phyloP scores from a whole-genome alignment of 768 basidiomycete species.

The Pholiota molesta region DNA sequence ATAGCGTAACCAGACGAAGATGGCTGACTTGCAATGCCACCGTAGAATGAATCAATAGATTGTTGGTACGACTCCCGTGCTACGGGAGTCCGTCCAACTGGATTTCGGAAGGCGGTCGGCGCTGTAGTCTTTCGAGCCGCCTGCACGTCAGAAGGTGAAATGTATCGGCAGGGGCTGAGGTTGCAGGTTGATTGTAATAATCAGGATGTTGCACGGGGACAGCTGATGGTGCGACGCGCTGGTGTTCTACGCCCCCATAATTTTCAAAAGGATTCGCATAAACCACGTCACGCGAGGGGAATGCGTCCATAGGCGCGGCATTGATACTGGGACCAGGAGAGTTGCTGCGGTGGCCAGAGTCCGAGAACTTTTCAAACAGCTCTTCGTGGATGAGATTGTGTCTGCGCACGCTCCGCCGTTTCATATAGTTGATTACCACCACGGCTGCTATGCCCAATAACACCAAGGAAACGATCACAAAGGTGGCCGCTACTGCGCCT shows the following conservation, averaged over 20 bases:
- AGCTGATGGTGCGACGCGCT: slow-evolving; percentile 11
- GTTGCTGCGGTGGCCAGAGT: slow-evolving; percentile 20
- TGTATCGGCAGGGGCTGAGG: slow-evolving; percentile 18
- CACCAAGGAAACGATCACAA: slow-evolving; percentile 33
- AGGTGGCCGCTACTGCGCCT: slow-evolving; percentile 39
- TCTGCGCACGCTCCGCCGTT: slow-evolving; percentile 24
- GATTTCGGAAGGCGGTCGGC: slow-evolving; percentile 21
- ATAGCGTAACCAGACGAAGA: slow-evolving; percentile 7
- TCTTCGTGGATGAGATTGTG: slow-evolving; percentile 27
- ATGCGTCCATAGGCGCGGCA: slow-evolving; percentile 33
- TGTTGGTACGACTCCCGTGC: slow-evolving; percentile 33
- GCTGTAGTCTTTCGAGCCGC: slow-evolving; percentile 14
- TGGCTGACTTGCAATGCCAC: slow-evolving; percentile 29
- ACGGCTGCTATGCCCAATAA: slow-evolving; percentile 26
- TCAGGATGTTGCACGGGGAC: slow-evolving; percentile 25
- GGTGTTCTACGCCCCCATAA: slow-evolving; percentile 10
- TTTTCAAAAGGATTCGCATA: slow-evolving; percentile 18
- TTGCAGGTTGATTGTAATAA: slow-evolving; percentile 15
- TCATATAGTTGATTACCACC: slow-evolving; percentile 26
- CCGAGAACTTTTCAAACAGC: slow-evolving; percentile 30
- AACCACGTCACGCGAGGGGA: slow-evolving; percentile 19
- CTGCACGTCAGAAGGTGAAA: slow-evolving; percentile 20
- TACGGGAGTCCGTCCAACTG: slow-evolving; percentile 17
- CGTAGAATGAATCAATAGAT: slow-evolving; percentile 47
- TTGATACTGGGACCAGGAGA: slow-evolving; percentile 33